Evolutionary conservation across 768 basidiomycete species (phyloP), one percentile per base, ranked within the genome.

Genomic region (Tulasnella sp.): DNA sequence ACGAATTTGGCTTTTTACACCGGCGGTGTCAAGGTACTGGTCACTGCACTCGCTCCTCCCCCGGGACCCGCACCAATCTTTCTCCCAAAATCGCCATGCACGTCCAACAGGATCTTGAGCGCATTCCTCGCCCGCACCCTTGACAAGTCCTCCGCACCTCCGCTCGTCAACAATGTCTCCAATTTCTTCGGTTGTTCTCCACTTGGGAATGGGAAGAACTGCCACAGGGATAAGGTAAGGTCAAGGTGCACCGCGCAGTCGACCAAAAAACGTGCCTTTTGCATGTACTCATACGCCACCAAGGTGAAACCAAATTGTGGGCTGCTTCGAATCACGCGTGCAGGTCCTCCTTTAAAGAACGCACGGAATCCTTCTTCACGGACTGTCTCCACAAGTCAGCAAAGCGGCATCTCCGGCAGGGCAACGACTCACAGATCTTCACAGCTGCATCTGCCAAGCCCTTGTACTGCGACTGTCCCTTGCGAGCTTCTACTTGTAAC

Each of bases 291-390:
- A 66, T 84, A 84, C 50, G 79, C 86, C 62, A 92, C 80, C 15
- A 93, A 73, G 12, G 90, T 93, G 66, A 93, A 96, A 49, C 90
- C 93, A 68, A 99, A 98, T 68, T 98, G 86, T 60, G 86, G 84
- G 66, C 90, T 91, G 70, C 84, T 87, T 61, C 92, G 81, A 59
- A 92, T 72, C 42, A 93, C 74, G 49, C 92, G 85, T 43, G 92
- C 91, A 11, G 83, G 80, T 21, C 91, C 90, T 49, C 92, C 91
- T 66, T 94, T 94, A 78, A 86, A 96, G 54, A 96, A 71, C 17
- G 92, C 93, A 21, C 73, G 75, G 71, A 86, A 86, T 12, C 91
- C 91, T 67, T 94, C 91, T 72, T 94, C 91, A 12, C 76, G 78
- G 65, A 86, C 89, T 91, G 67, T 60, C 35, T 48, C 31, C 46